Conservation (phyloP, 73 alveolate species). For the Stentor roeselii region DNA sequence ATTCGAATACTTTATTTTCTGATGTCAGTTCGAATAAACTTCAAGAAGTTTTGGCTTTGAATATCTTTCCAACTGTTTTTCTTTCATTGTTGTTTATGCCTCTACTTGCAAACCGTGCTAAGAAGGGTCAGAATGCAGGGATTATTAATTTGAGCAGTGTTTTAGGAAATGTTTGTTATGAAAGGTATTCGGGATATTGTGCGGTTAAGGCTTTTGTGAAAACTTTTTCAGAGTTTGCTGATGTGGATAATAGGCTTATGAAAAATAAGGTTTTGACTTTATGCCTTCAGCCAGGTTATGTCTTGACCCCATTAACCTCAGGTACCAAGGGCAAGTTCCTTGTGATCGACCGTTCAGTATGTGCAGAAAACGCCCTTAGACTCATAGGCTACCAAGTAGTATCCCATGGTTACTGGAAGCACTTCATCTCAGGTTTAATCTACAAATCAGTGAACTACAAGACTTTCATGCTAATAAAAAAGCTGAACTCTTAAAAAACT, state of each 20-base stretch:
- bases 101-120: background rate
- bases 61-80: background rate
- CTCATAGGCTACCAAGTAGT: background rate
- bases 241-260: background rate
- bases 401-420: slow-evolving; percentile 1
- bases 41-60: background rate
- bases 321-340: background rate
- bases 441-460: too few relatives aligned
- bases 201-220: background rate
- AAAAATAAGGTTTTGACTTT: background rate
- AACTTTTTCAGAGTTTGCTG: background rate
- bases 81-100: background rate
- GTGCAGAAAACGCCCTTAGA: background rate
- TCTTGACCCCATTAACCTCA: background rate
- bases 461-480: too few relatives aligned
- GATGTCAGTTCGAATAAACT: background rate
- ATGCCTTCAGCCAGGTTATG: slow-evolving; percentile 3
- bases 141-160: slow-evolving; percentile 2
- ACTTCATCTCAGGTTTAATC: background rate
- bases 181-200: background rate
- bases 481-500: too few relatives aligned
- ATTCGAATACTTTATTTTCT: background rate
- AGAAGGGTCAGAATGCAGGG: background rate
- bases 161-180: background rate
- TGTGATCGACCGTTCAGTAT: background rate